Base-by-base conservation (phyloP, 139 green algal genomes). In the Closterium sp. region DNA sequence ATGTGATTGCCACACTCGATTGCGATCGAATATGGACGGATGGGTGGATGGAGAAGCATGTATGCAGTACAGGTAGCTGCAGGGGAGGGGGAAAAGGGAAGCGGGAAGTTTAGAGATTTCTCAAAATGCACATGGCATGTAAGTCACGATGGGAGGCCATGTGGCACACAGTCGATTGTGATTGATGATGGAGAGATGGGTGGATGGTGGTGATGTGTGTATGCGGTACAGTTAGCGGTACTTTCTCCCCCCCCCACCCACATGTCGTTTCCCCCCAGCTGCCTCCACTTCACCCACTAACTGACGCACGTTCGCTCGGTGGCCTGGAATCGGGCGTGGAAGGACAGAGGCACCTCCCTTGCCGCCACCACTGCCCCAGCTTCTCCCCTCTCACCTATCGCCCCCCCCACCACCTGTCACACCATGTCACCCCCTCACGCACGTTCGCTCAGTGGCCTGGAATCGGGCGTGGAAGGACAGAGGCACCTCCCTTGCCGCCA, bases 321-420 rank as follows among this genome's bases (percentile, higher is more conserved):
- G 9, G 91, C 91, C 6, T 87, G 34, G 13, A 93, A 93, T 24
- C 91, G 91, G 31, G 91, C 87, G 11, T 93, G 91, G 28, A 93
- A 92, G 31, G 45, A 70, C 10, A 70, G 45, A 70, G 45, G 45
- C 45, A 70, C 45, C 45, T 70, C 45, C 45, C 7, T 31, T 0
- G 31, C 91, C 28, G 9, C 86, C 13, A 24, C n/a, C 42, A 92
- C 38, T 17, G 88, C 32, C 32, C 32, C 32, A 2, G 3, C 5
- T 1, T 13, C 45, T 13, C 45, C 45, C 1, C 10, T 13, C 45
- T 4, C 45, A 13, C 42, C 42, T 62, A 7, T 85, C 13, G 32
- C 32, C 32, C 32, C 32, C 32, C 32, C 2, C 32, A 2, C 32
- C 32, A 2, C 32, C 2, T 3, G 2, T 38, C 32, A 7, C 32